These are phyloP conservation scores for Penicillium cataractarum DNA, from an alignment of 495 filamentous ascomycete species.

Conservation along the genomic window DNA sequence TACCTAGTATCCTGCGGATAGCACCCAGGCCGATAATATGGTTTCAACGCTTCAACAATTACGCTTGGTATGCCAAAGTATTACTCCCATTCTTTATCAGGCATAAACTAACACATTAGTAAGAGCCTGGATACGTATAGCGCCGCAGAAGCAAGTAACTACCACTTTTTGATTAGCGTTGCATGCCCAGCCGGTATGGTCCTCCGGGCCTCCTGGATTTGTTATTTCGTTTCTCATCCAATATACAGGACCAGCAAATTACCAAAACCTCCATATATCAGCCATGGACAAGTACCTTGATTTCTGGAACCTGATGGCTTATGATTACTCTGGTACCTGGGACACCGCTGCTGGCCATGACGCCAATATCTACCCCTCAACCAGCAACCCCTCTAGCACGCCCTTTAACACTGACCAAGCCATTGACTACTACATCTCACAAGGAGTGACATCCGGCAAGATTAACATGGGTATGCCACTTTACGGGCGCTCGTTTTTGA, in stretches of 20 bases:
- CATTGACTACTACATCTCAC: constrained; percentile 60
- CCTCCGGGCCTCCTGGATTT: background rate
- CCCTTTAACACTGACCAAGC: constrained; percentile 72
- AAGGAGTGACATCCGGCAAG: constrained; percentile 65
- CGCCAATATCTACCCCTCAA: constrained; percentile 68
- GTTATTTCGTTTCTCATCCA: background rate
- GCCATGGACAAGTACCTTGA: constrained; percentile 72
- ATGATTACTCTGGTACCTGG: constrained; percentile 76
- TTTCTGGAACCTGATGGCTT: constrained; percentile 76
- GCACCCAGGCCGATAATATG: constrained; percentile 60
- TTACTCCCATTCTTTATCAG: background rate
- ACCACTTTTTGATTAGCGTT: constrained; percentile 69
- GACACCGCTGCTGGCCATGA: constrained; percentile 70
- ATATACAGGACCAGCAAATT: constrained; percentile 57
- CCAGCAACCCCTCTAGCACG: constrained; percentile 56
- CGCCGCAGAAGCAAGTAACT: constrained; percentile 40
- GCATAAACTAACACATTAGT: background rate
- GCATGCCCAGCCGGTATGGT: constrained; percentile 58
- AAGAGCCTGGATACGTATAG: constrained; percentile 67
- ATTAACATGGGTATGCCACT: constrained; percentile 84
- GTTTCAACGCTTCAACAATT: constrained; percentile 64
- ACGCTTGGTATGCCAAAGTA: constrained; percentile 35
- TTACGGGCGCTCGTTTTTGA: constrained; percentile 78
- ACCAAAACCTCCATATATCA: constrained; percentile 58
- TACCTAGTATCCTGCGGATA: constrained; percentile 37